Conservation (phyloP, 2,329 filamentous ascomycete genomes). For the Zelopaecilomyces penicillatus region DNA sequence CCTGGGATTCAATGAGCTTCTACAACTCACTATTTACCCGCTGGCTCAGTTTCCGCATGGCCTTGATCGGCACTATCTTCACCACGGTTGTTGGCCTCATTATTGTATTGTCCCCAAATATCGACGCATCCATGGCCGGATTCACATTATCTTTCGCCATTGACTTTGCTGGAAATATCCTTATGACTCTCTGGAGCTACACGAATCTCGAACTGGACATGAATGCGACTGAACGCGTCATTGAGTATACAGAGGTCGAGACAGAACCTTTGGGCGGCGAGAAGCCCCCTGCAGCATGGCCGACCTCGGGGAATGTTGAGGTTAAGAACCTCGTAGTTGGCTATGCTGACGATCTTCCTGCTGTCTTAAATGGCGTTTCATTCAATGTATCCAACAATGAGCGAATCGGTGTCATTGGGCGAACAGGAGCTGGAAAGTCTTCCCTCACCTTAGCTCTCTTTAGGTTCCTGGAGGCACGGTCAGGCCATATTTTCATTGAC, state of each 20-base stretch:
- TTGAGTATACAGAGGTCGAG: slow-evolving; percentile 63
- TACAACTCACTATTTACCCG: slow-evolving; percentile 66
- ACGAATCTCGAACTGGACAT: slow-evolving; percentile 67
- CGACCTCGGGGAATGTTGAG: slow-evolving; percentile 62
- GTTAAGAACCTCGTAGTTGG: slow-evolving; percentile 63
- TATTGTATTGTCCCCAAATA: slow-evolving; percentile 51
- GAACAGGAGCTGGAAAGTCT: slow-evolving; percentile 72
- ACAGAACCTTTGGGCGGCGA: slow-evolving; percentile 57
- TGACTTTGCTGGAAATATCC: slow-evolving; percentile 55
- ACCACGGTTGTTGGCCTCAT: slow-evolving; percentile 55
- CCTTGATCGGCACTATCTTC: slow-evolving; percentile 60
- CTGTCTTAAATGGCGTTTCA: slow-evolving; percentile 60
- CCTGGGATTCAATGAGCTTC: slow-evolving; percentile 56
- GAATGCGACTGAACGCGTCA: slow-evolving; percentile 68
- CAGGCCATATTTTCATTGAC: slow-evolving; percentile 61
- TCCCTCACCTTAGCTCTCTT: slow-evolving; percentile 68
- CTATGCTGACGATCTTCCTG: slow-evolving; percentile 63
- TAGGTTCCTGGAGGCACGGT: slow-evolving; percentile 63
- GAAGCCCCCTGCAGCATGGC: slow-evolving; percentile 64
- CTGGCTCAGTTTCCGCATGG: slow-evolving; percentile 70
- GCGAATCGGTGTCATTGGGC: slow-evolving; percentile 66
- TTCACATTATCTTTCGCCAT: slow-evolving; percentile 69
- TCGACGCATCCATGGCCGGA: slow-evolving; percentile 63
- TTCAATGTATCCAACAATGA: slow-evolving; percentile 61
- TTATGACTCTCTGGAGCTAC: slow-evolving; percentile 60